Conservation (phyloP, 2,329 filamentous ascomycete genomes). For the Harringtonia lauricola region DNA sequence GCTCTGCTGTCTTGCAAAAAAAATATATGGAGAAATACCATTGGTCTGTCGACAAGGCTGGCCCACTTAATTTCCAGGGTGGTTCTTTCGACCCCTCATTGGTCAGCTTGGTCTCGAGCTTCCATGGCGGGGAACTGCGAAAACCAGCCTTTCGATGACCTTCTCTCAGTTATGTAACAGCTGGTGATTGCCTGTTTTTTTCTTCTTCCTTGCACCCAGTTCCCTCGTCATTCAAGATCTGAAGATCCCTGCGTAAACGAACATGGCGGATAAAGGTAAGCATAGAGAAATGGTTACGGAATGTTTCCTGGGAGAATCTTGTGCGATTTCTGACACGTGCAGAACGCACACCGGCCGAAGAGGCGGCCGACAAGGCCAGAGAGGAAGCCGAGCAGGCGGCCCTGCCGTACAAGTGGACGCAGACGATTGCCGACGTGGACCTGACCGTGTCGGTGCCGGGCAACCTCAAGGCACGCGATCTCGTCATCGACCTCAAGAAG, state of each 20-base stretch:
- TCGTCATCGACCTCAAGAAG: conserved; percentile 76
- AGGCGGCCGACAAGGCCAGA: conserved; percentile 50
- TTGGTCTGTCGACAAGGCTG: background rate
- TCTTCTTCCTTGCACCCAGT: too few relatives aligned
- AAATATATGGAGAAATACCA: too few relatives aligned
- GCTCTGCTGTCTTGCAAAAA: background rate
- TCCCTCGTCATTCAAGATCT: too few relatives aligned
- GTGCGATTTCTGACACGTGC: conserved; percentile 8
- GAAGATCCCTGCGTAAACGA: too few relatives aligned
- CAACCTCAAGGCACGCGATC: conserved; percentile 74
- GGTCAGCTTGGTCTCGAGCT: background rate
- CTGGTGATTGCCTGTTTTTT: too few relatives aligned
- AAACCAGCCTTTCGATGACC: background rate
- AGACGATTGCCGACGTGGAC: conserved; percentile 83
- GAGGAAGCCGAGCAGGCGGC: conserved; percentile 81
- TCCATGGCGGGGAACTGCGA: background rate
- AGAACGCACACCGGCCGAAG: conserved; percentile 45
- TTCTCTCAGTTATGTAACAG: too few relatives aligned
- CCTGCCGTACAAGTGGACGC: conserved; percentile 94
- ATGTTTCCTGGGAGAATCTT: too few relatives aligned
- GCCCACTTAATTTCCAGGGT: background rate
- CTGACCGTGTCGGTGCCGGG: conserved; percentile 66
- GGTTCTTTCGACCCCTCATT: background rate
- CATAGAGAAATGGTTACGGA: too few relatives aligned
- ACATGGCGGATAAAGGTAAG: too few relatives aligned